phyloP scores from a whole-genome alignment of 1,139 yeast species.

The Saccharomyces pastorianus region DNA sequence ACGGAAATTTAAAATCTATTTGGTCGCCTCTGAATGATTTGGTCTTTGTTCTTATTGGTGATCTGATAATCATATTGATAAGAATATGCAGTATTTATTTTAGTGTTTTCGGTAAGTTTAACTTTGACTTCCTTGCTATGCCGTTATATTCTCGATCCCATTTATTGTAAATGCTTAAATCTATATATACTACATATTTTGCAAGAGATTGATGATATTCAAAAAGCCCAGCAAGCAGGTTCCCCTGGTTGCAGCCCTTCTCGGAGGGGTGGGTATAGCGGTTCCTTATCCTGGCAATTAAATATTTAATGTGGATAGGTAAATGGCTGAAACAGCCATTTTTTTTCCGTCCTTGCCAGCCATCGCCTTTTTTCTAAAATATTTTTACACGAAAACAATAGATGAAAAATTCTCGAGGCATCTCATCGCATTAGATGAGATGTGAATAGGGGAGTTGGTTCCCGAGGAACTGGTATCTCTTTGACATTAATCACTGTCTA shows the following conservation, averaged over 20 bases:
- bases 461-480: not conserved
- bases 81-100: not conserved
- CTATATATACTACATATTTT: not conserved
- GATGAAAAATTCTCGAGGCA: not conserved
- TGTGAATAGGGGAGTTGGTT: not conserved
- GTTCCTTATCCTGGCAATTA: not conserved
- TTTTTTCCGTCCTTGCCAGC: not conserved
- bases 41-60: constrained; percentile 31
- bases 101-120: not conserved
- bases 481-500: not conserved
- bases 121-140: not conserved
- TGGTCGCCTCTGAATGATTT: constrained; percentile 28
- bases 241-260: not conserved
- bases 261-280: not conserved
- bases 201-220: not conserved
- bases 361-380: not conserved
- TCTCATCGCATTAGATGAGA: not conserved
- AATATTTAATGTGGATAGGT: not conserved
- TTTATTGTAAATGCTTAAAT: not conserved
- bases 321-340: not conserved
- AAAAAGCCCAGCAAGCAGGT: not conserved
- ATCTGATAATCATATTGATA: constrained; percentile 16
- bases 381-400: not conserved
- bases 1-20: constrained; percentile 28
- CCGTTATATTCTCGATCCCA: not conserved